Conservation (phyloP, 345 rosid genomes). For the Trapa incisa region DNA sequence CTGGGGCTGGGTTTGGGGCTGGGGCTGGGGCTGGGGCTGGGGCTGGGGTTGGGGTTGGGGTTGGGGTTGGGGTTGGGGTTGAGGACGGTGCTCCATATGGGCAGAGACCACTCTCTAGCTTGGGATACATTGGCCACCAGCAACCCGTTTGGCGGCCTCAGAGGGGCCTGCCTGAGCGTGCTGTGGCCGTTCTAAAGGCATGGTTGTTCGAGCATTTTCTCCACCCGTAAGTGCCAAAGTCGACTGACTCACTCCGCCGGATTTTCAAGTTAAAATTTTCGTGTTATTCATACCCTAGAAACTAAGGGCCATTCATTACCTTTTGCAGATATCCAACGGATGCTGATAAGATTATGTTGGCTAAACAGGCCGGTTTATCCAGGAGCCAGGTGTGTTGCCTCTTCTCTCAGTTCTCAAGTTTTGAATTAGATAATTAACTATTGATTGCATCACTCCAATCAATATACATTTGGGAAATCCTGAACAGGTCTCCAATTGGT, state of each 20-base stretch:
- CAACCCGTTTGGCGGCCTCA: slow-evolving; percentile 25
- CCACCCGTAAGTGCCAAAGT: slow-evolving; percentile 58
- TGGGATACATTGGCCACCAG: no score
- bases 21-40: no score
- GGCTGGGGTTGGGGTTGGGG: no score
- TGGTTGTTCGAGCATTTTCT: slow-evolving; percentile 86
- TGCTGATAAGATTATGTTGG: slow-evolving; percentile 77
- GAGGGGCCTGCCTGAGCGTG: slow-evolving; percentile 84
- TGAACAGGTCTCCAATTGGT: slow-evolving; percentile 77
- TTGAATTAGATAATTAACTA: no score
- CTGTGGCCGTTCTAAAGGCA: slow-evolving; percentile 67
- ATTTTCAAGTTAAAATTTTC: neutral
- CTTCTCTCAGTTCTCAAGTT: no score
- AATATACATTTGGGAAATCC: neutral
- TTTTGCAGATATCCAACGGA: slow-evolving; percentile 74
- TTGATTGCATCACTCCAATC: neutral
- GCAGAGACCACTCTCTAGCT: no score
- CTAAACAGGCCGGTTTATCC: slow-evolving; percentile 81
- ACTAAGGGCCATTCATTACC: neutral
- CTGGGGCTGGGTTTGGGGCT: no score
- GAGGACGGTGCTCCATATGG: no score
- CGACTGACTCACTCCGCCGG: neutral
- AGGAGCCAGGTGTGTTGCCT: slow-evolving; percentile 56
- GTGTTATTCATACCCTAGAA: neutral
- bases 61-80: no score